These are phyloP conservation scores for Volvox carteri DNA, from an alignment of 163 green algal genomes.

Conservation along the genomic window DNA sequence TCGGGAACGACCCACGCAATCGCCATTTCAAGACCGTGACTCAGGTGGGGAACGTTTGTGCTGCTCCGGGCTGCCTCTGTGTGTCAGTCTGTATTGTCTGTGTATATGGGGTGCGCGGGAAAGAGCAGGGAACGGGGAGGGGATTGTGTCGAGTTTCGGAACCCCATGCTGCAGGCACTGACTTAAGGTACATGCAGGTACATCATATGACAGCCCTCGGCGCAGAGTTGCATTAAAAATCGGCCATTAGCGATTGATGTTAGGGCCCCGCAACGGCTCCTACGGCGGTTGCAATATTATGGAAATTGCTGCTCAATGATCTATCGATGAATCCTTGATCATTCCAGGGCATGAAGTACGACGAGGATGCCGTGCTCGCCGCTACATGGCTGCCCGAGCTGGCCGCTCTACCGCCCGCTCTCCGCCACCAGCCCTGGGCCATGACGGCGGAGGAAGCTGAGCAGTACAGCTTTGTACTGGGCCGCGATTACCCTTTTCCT, in stretches of 20 bases:
- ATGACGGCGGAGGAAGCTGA: constrained; percentile 20
- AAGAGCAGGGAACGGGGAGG: no score
- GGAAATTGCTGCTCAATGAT: neutral
- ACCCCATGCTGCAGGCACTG: no score
- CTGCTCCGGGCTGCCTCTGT: no score
- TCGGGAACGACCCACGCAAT: constrained; percentile 65
- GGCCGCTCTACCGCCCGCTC: constrained; percentile 22
- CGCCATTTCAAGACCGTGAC: constrained; percentile 68
- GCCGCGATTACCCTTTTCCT: constrained; percentile 40
- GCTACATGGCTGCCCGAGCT: constrained; percentile 67
- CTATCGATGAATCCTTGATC: neutral
- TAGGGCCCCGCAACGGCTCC: no score
- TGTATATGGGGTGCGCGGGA: no score
- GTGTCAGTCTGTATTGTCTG: no score
- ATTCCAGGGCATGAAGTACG: constrained; percentile 64
- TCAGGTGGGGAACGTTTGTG: constrained; percentile 62
- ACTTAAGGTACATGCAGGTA: no score
- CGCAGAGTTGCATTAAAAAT: no score
- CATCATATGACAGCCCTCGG: no score
- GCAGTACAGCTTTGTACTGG: constrained; percentile 12
- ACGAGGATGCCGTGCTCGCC: constrained; percentile 57
- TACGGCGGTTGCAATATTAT: no score
- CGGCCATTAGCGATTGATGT: no score
- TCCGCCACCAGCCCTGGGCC: constrained; percentile 61
- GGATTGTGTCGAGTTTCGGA: no score